phyloP scores from a whole-genome alignment of 2,329 filamentous ascomycete species.

The Cryphonectria japonica region DNA sequence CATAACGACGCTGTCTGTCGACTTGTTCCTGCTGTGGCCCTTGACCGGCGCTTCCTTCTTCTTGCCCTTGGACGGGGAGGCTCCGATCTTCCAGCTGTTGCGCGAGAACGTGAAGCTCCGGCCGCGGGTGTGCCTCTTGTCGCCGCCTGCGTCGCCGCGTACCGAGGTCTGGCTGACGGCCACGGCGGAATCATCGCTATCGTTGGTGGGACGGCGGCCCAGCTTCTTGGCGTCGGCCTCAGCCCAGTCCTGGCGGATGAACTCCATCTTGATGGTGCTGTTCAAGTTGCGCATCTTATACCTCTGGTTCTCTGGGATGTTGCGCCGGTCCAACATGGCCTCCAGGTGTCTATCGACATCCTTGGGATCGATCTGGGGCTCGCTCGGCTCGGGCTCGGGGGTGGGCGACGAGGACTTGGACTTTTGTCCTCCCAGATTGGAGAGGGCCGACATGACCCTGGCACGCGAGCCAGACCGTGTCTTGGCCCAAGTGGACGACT shows the following conservation, averaged over 20 bases:
- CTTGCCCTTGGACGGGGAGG: conserved; percentile 74
- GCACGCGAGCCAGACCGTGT: conserved; percentile 48
- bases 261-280: conserved; percentile 90
- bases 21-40: conserved; percentile 72
- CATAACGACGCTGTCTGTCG: conserved; percentile 68
- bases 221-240: conserved; percentile 61
- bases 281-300: conserved; percentile 93
- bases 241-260: conserved; percentile 86
- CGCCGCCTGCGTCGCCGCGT: conserved; percentile 47
- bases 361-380: conserved; percentile 55
- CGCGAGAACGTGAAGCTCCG: conserved; percentile 80
- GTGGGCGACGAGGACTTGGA: conserved; percentile 39
- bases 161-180: conserved; percentile 38
- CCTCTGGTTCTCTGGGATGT: conserved; percentile 91
- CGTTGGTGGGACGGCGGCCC: conserved; percentile 49
- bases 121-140: conserved; percentile 65
- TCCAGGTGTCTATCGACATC: conserved; percentile 63
- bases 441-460: conserved; percentile 45
- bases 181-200: conserved; percentile 42
- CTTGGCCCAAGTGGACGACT: conserved; percentile 35
- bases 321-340: conserved; percentile 77
- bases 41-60: conserved; percentile 67
- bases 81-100: conserved; percentile 60
- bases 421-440: conserved; percentile 42
- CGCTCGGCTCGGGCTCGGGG: conserved; percentile 47